Conservation (phyloP, 2,329 filamentous ascomycete genomes). For the Curvularia verruculosa region DNA sequence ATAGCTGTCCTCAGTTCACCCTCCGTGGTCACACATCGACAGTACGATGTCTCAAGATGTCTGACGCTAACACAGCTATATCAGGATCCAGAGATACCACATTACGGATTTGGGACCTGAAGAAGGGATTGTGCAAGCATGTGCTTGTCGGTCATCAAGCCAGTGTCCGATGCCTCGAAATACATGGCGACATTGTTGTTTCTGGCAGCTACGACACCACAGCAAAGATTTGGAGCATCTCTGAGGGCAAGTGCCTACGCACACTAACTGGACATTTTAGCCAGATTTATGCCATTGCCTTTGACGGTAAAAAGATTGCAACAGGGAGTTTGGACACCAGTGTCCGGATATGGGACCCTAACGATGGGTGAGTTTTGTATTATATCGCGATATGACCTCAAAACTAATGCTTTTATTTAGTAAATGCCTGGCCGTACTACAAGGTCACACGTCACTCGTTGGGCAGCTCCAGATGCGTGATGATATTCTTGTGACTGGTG, state of each 20-base stretch:
- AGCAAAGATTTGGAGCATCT: constrained; percentile 97
- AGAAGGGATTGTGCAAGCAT: constrained; percentile 84
- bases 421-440: constrained; percentile 86
- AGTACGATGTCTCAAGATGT: constrained; percentile 97
- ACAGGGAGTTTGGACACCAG: constrained; percentile 97
- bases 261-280: constrained; percentile 95
- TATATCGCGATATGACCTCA: constrained; percentile 16
- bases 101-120: constrained; percentile 91
- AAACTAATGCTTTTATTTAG: constrained; percentile 28
- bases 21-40: constrained; percentile 95
- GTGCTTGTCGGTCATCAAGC: constrained; percentile 94
- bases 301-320: constrained; percentile 90
- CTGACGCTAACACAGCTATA: constrained; percentile 89
- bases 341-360: constrained; percentile 94
- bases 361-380: constrained; percentile 70
- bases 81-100: constrained; percentile 96
- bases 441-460: constrained; percentile 95
- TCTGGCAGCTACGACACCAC: constrained; percentile 98
- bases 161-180: constrained; percentile 92
- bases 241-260: constrained; percentile 87
- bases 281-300: constrained; percentile 98
- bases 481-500: constrained; percentile 92
- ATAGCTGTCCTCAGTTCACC: constrained; percentile 55
- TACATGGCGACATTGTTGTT: constrained; percentile 96
- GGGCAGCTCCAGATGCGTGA: constrained; percentile 96